phyloP scores from a whole-genome alignment of 1,284 basidiomycete species.

The Vanrija pseudolonga region DNA sequence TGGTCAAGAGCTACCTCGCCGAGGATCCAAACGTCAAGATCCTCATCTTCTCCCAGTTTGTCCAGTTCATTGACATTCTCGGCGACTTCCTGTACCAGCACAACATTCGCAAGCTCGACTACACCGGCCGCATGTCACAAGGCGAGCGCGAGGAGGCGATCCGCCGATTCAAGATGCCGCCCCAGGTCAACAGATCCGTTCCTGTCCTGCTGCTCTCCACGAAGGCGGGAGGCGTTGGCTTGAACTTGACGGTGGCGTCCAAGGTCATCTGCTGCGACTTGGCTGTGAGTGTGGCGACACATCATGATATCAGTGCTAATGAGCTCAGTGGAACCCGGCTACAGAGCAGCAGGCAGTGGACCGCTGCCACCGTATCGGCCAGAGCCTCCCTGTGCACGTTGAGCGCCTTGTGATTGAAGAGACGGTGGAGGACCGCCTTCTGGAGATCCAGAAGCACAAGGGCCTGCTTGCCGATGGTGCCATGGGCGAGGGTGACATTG shows the following conservation, averaged over 20 bases:
- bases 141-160: constrained; percentile 36
- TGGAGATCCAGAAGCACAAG: constrained; percentile 34
- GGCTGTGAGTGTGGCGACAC: constrained; percentile 1
- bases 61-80: constrained; percentile 40
- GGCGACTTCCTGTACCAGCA: constrained; percentile 25
- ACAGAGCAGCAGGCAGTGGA: constrained; percentile 45
- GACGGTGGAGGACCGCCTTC: constrained; percentile 40
- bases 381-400: constrained; percentile 75
- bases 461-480: constrained; percentile 46
- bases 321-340: constrained; percentile 43
- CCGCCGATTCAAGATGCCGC: constrained; percentile 28
- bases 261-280: constrained; percentile 30
- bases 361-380: constrained; percentile 80
- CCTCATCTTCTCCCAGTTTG: constrained; percentile 44
- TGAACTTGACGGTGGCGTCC: constrained; percentile 41
- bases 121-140: constrained; percentile 44
- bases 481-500: constrained; percentile 45
- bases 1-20: constrained; percentile 26
- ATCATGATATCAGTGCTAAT: background rate
- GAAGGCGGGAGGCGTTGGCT: constrained; percentile 45
- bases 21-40: constrained; percentile 32
- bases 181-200: constrained; percentile 18
- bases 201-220: constrained; percentile 48
- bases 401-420: constrained; percentile 65
- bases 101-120: constrained; percentile 30